Evolutionary conservation across 2,329 filamentous ascomycete genomes (phyloP), one percentile per base, ranked within the genome.

Genomic region (Beauveria asiatica): DNA sequence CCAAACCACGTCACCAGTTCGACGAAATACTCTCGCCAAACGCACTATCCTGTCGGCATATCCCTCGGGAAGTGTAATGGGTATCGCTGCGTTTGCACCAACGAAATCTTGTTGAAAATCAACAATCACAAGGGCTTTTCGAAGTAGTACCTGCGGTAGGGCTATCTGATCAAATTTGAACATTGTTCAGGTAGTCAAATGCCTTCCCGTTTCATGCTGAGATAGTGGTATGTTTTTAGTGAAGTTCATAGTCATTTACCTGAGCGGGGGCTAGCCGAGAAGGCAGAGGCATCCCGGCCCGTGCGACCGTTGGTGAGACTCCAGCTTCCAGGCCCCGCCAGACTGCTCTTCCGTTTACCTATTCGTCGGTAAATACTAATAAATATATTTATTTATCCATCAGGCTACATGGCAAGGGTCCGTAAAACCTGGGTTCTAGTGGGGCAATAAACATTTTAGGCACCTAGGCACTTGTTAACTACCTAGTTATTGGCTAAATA

Each of bases 91-190:
- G 55, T 84, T 80, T 1, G 83, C 75, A 7, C 84, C 80, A 61
- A 95, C 76, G 68, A 97, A 96, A 71, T 97, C 93, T 67, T 95
- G 91, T 70, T 97, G 94, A 41, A 96, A 83, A 68, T 96, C 93
- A 64, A 97, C 80, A 19, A 95, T 76, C 21, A 97, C 78, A 48
- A 99, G 79, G 1, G 90, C 93, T 74, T 83, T 83, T 56, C 84
- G 80, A 9, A 83, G 83, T 33, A 74, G 76, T 57, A 87, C 73
- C 53, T 80, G 74, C 11, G 84, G 84, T 21, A 87, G 75, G 41
- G 78, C 75, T 50, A 79, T 72, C 44, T 77, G 73, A 66, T 85
- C 80, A 70, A 86, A 83, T 63, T 80, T 70, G 68, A 86, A 83
- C 75, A 83, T 83, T 62, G 46, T 23, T 27, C 23, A 19, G 10